Evolutionary conservation across 2,329 filamentous ascomycete genomes (phyloP).

Genomic region (Akanthomyces uredinophilus): DNA sequence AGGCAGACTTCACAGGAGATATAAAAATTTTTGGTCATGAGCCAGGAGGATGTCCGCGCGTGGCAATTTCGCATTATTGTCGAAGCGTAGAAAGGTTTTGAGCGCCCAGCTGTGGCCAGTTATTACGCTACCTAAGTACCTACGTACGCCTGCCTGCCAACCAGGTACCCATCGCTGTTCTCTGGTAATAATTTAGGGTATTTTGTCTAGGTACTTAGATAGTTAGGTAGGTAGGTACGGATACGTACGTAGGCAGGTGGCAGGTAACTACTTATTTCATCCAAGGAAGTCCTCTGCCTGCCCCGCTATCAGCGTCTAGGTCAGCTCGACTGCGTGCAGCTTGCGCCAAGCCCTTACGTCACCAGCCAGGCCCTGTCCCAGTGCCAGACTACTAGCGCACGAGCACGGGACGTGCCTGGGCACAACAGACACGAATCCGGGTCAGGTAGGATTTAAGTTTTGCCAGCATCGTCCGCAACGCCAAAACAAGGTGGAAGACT

Average conservation of each 20-base stretch:
- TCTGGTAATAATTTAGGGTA: too few species aligned
- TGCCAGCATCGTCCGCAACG: constrained; percentile 5
- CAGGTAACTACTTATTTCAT: too few species aligned
- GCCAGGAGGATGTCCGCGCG: background rate
- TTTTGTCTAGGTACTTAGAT: too few species aligned
- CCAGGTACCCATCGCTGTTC: background rate
- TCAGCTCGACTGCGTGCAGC: background rate
- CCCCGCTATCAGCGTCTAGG: constrained; percentile 1
- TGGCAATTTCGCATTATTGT: background rate
- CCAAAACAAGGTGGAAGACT: background rate
- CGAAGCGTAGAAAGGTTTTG: too few species aligned
- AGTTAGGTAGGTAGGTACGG: too few species aligned
- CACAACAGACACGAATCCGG: constrained; percentile 15
- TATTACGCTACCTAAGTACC: background rate
- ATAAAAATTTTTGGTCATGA: background rate
- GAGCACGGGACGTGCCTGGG: constrained; percentile 15
- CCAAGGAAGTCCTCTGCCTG: background rate
- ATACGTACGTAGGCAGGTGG: too few species aligned
- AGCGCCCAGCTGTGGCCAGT: background rate
- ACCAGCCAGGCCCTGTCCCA: constrained; percentile 9
- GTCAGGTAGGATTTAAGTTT: constrained; percentile 13
- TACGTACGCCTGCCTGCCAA: background rate
- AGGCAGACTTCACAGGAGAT: background rate
- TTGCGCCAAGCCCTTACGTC: constrained; percentile 16
- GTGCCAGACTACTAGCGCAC: constrained; percentile 8